phyloP scores from a whole-genome alignment of 352 stramenopile genomes.

The Pythium vanterpoolii region DNA sequence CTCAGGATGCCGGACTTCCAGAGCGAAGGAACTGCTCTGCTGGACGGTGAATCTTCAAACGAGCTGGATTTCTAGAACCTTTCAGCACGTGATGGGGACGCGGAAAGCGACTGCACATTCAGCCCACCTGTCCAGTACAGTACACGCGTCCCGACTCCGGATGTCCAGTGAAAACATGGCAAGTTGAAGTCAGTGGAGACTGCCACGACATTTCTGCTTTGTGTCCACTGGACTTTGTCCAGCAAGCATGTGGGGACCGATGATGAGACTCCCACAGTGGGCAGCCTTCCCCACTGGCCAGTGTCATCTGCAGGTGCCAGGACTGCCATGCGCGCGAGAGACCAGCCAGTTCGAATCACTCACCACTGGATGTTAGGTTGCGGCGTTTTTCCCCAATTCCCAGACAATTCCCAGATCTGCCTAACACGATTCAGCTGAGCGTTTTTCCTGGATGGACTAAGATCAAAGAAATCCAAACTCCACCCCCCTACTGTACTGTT shows the following conservation, averaged over 20 bases:
- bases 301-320: constrained; percentile 6
- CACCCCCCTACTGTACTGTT: no score
- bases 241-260: constrained; percentile 10
- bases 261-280: neutral
- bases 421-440: no score
- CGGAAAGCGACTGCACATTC: neutral
- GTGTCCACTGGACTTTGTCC: no score
- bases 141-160: no score
- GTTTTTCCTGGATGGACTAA: no score
- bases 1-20: no score
- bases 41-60: neutral
- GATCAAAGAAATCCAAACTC: no score
- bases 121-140: no score
- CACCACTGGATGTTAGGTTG: no score
- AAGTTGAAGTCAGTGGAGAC: constrained; percentile 6
- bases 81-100: neutral
- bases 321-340: neutral
- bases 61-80: neutral
- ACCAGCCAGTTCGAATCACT: constrained; percentile 1
- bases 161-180: neutral
- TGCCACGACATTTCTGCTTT: neutral
- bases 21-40: no score
- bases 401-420: no score
- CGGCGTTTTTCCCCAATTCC: no score
- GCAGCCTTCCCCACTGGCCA: neutral